Conservation (phyloP, 139 green algal genomes). For the Chlamydomonas schloesseri region DNA sequence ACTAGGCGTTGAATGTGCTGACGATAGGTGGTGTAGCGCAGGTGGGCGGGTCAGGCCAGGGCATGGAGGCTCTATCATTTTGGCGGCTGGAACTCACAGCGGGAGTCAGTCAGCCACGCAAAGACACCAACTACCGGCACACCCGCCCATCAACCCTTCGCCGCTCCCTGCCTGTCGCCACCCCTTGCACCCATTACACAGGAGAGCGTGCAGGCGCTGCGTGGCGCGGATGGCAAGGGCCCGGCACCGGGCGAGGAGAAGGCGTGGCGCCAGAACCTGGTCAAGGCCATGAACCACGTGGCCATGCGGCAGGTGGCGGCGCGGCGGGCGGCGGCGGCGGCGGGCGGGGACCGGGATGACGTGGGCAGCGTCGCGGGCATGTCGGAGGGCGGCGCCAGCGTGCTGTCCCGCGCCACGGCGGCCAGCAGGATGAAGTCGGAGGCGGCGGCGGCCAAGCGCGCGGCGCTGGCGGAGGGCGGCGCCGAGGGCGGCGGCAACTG, state of each 20-base stretch:
- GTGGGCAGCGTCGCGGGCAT: neutral
- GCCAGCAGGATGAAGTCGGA: slow-evolving; percentile 10
- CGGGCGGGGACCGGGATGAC: neutral
- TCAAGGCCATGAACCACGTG: slow-evolving; percentile 42
- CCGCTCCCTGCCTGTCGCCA: neutral
- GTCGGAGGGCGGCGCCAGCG: slow-evolving; percentile 5
- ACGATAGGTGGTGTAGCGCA: too few species aligned
- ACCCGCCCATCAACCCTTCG: neutral
- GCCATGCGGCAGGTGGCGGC: slow-evolving; percentile 22
- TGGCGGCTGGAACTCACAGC: too few species aligned
- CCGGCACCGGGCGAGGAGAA: slow-evolving; percentile 17
- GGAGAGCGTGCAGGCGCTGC: slow-evolving; percentile 17
- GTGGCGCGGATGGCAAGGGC: neutral
- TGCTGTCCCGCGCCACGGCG: neutral
- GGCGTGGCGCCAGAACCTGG: slow-evolving; percentile 27
- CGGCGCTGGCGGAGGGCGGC: neutral
- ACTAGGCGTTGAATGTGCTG: too few species aligned
- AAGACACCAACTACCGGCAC: too few species aligned
- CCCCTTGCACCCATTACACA: neutral
- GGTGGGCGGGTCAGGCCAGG: too few species aligned
- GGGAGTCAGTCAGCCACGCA: too few species aligned
- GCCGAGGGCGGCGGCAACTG: slow-evolving; percentile 8
- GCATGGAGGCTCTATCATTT: too few species aligned
- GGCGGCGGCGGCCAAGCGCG: slow-evolving; percentile 16
- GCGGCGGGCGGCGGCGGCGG: neutral